Evolutionary conservation across 2,329 filamentous ascomycete genomes (phyloP), one percentile per base, ranked within the genome.

Genomic region (Ophiocordyceps camponoti-rufipedis): DNA sequence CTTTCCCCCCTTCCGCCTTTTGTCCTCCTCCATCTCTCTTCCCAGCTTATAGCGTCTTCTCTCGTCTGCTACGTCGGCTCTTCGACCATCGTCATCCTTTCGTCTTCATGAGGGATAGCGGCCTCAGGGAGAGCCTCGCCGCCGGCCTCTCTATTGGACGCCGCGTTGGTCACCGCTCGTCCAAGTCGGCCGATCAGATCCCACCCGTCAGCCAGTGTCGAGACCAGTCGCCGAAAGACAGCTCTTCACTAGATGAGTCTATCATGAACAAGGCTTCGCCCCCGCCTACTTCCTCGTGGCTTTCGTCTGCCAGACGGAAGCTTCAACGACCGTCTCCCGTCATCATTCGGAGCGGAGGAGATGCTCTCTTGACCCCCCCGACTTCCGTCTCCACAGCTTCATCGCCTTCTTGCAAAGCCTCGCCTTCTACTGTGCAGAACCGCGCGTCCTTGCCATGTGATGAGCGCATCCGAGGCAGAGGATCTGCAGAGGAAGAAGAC

Each of bases 331-430:
- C 28, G n/a, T 12, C 29, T 1, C 41, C 46, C 38, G 29, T 45
- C 32, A 23, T 65, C 44, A 57, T 65, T 46, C 60, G 57, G 45
- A 61, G 59, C 46, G 55, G 60, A 23, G 23, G 23, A 48, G 56
- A 63, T 47, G 64, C 62, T 46, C 55, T 64, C 46, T 54, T 60
- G 31, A 57, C 56, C 23, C 58, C 63, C 39, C 47, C 63, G 23
- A 62, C 67, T 43, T 58, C 62, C 42, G 54, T 65, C 16, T 60
- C 62, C n/a, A 58, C 52, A 45, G 16, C 43, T 28, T 28, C 43
- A 12, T n/a, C 19, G 4, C 19, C 38, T 23, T 23, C 44, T 29
- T 5, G 11, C 35, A 11, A 11, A 8, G 19, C 18, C 39, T 11
- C 39, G 39, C 4, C 19, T 7, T 6, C 8, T 11, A 28, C n/a